Conservation (phyloP, 768 basidiomycete species). For the Boletus vermiculosoides region DNA sequence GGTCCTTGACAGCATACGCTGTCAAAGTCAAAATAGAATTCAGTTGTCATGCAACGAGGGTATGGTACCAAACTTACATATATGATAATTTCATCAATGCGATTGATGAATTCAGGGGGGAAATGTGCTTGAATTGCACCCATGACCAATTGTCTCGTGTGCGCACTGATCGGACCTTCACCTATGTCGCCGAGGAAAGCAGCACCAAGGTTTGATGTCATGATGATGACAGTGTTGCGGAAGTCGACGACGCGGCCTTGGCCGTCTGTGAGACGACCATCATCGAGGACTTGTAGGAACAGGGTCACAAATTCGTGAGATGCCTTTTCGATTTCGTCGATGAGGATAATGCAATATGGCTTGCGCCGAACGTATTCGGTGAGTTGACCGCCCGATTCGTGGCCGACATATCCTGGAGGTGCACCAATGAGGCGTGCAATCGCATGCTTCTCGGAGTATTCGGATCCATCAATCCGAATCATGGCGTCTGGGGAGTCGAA, state of each 20-base stretch:
- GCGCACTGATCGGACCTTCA: constrained; percentile 62
- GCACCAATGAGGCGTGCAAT: constrained; percentile 68
- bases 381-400: constrained; percentile 86
- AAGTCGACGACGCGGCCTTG: constrained; percentile 90
- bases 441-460: constrained; percentile 85
- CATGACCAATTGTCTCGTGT: constrained; percentile 69
- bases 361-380: constrained; percentile 92
- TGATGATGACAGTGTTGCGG: constrained; percentile 89
- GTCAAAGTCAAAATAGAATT: constrained; percentile 31
- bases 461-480: constrained; percentile 90
- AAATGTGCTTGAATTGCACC: constrained; percentile 79
- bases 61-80: constrained; percentile 40
- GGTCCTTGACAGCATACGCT: constrained; percentile 76
- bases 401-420: constrained; percentile 88
- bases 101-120: constrained; percentile 90
- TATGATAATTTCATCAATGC: constrained; percentile 83
- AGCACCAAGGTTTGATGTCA: constrained; percentile 91
- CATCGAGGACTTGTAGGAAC: constrained; percentile 85
- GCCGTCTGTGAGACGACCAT: constrained; percentile 88
- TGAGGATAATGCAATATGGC: constrained; percentile 82
- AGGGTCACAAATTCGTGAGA: constrained; percentile 71
- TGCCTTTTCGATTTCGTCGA: constrained; percentile 92
- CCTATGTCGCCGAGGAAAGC: constrained; percentile 71
- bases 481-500: constrained; percentile 92
- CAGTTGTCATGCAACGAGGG: constrained; percentile 5